Base-by-base conservation (phyloP, 768 basidiomycete genomes). In the Obba rivulosa region DNA sequence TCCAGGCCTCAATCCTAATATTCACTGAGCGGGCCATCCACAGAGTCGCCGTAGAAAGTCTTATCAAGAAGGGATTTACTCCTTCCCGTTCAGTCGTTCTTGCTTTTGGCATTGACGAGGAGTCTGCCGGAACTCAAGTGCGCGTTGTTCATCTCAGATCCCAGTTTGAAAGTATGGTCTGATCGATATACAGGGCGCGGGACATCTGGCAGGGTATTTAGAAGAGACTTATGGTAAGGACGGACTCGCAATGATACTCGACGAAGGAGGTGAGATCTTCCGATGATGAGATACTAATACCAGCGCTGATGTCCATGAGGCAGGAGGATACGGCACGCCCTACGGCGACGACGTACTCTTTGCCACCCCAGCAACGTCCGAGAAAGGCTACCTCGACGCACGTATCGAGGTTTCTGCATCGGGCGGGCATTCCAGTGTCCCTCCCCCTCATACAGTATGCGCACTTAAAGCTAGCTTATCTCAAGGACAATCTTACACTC, bases 361-460 rank as follows among this genome's bases (percentile, higher is more conserved):
- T 46, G 83, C 86, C 3, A 66, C 67, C 0, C 83, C 82, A 8
- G 85, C 72, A 2, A 75, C 87, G 21, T 79, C 79, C 0, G 88
- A 91, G 67, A 90, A 88, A 62, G 91, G 91, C 9, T 79, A 74
- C 47, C 38, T 84, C 8, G 73, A 87, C 57, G 75, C 82, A 16
- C 69, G 65, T 34, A 70, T 92, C n/a, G 75, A 81, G 48, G 80
- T 93, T 8, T 66, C 74, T 13, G 70, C 83, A 0, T 72, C 81
- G 0, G 92, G 92, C 4, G 92, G 92, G 0, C 93, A 94, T 64
- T 92, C 91, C 0, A 87, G 85, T 57, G 68, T 92, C 13, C 93
- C 93, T 14, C 89, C 87, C 14, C 57, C 67, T 2, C 91, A 96
- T 55, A 95, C 92, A 2, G 86, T 80, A 60, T 18, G 34, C 24